Conservation (phyloP, 306 rosid species). For the Biancaea sappan region DNA sequence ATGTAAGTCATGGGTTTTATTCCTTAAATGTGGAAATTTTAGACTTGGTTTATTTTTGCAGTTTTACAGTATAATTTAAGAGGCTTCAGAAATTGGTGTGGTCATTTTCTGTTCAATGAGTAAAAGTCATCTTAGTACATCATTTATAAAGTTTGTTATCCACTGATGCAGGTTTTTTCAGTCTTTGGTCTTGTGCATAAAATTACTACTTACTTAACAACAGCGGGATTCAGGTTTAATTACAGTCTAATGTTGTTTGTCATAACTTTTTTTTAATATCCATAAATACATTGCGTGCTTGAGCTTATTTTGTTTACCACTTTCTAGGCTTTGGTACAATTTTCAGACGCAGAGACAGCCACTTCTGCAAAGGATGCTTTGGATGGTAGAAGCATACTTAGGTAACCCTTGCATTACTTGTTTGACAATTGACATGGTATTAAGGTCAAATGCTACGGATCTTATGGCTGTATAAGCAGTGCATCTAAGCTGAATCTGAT, state of each 20-base stretch:
- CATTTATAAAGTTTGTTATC: constrained; percentile 44
- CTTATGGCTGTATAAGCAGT: constrained; percentile 35
- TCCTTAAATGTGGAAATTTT: constrained; percentile 18
- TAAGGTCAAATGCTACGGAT: constrained; percentile 41
- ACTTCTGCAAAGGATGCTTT: constrained; percentile 92
- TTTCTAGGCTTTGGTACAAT: constrained; percentile 91
- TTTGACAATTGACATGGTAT: constrained; percentile 52
- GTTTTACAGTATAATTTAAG: constrained; percentile 9
- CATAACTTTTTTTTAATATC: neutral
- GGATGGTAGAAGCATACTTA: constrained; percentile 98
- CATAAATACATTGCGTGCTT: neutral
- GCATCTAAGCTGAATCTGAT: constrained; percentile 28
- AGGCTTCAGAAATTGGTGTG: constrained; percentile 20
- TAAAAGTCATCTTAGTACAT: constrained; percentile 25
- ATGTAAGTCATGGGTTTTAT: neutral
- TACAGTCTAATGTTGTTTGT: neutral
- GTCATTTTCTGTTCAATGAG: constrained; percentile 13
- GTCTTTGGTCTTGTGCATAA: constrained; percentile 99
- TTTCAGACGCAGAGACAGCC: constrained; percentile 95
- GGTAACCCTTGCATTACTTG: constrained; percentile 66
- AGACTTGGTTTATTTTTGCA: neutral
- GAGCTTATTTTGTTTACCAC: constrained; percentile 37
- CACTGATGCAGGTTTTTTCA: constrained; percentile 88
- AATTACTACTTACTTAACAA: constrained; percentile 97
- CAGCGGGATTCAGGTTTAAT: constrained; percentile 97